These are phyloP conservation scores for Lagerstroemia speciosa DNA, from an alignment of 345 rosid species.

Conservation along the genomic window DNA sequence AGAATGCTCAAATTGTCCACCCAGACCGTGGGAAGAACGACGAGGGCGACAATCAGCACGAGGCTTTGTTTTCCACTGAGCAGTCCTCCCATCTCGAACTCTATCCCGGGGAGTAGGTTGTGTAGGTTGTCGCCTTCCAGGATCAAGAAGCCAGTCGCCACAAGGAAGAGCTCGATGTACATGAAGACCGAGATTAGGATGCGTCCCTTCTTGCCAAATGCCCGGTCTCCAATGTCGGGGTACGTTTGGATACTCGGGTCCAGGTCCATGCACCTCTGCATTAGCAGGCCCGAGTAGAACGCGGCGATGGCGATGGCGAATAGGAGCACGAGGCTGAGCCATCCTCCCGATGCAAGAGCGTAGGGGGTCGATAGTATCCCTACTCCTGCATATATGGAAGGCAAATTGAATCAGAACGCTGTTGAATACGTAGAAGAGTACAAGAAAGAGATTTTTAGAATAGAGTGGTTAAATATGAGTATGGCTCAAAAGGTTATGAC, in stretches of 20 bases:
- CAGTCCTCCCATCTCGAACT: constrained; percentile 36
- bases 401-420: too few species aligned
- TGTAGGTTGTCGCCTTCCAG: constrained; percentile 82
- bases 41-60: constrained; percentile 49
- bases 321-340: constrained; percentile 63
- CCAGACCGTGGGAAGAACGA: constrained; percentile 80
- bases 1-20: constrained; percentile 64
- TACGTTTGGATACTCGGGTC: constrained; percentile 55
- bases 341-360: constrained; percentile 88
- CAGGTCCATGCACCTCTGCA: constrained; percentile 70
- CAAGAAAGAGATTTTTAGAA: too few species aligned
- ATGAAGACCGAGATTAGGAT: constrained; percentile 46
- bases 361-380: constrained; percentile 79
- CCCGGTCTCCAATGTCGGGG: constrained; percentile 77
- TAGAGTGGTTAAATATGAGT: too few species aligned
- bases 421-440: too few species aligned
- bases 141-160: constrained; percentile 75
- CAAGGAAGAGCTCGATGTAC: constrained; percentile 72
- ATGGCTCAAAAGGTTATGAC: too few species aligned
- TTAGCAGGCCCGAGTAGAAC: constrained; percentile 62
- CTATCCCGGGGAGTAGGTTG: constrained; percentile 43
- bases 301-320: constrained; percentile 46
- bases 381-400: constrained; percentile 44
- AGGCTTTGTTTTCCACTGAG: constrained; percentile 50
- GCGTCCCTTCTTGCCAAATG: constrained; percentile 72